Base-by-base conservation (phyloP, 345 rosid genomes). In the Gynandropsis gynandra region DNA sequence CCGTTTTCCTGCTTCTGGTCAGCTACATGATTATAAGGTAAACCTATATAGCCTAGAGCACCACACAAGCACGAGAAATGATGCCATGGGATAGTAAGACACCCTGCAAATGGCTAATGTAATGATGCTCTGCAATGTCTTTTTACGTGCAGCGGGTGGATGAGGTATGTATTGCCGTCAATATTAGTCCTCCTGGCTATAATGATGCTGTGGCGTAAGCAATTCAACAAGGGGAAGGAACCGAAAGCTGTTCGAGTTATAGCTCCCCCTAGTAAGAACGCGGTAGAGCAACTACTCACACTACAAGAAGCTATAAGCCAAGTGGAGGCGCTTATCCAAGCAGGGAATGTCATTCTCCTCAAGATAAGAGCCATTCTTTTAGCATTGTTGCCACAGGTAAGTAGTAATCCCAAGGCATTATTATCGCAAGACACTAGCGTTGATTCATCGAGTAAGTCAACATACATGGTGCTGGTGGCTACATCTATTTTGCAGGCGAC, bases 361-460 rank as follows among this genome's bases (percentile, higher is more conserved):
- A 87, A 90, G 75, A 72, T 87, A 50, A 74, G 98, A 76, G 98
- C 98, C 50, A 76, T 90, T 49, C 43, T 82, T 20, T 79, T 90
- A 59, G 94, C 92, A 38, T 61, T 79, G 32, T 68, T 83, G 52
- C 96, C 98, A 17, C 89, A 75, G 88, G 97, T 89, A 72, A 42
- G 52, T 48, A 44, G 20, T 47, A 16, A 11, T 35, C 57, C 10
- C 3, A 19, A 52, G 27, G 20, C 5, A 11, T 17, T 46, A 39
- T 46, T 44, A 13, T 16, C 11, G 49, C 29, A 24, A 24, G 29
- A 2, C 29, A 24, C 5, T 24, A 24, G 29, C 29, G 29, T 24
- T 24, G 32, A 39, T 21, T 12, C 20, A 19, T 19, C 8, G 12
- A 14, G 21, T 8, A 15, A 10, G 31, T 32, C 32, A 4, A 19